Base-by-base conservation (phyloP, 768 basidiomycete species). In the Scleroderma bovista region DNA sequence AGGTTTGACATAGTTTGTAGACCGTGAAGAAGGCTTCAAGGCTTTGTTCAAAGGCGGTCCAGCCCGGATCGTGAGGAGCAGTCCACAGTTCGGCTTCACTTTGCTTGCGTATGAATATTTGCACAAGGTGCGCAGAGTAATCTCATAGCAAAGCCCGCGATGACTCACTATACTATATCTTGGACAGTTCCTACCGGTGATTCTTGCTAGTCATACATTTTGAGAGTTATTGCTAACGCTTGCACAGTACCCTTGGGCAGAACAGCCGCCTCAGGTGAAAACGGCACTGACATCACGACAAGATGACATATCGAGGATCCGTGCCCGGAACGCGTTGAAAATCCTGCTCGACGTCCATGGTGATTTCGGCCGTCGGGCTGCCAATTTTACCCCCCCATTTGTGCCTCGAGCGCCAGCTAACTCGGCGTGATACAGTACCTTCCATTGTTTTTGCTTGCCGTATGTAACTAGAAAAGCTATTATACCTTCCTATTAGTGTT, bases 81-180 rank as follows among this genome's bases (percentile, higher is more conserved):
- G 92, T 63, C 86, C 88, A 53, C 88, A 98, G 66, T 98, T 99
- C 65, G 94, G 92, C 45, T 96, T 94, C 62, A 94, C 92, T 13
- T 73, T 94, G 16, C 81, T 93, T 56, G 88, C 80, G 46, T 86
- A 86, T 63, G 85, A 86, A 62, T 81, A 84, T 60, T 71, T 86
- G 51, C 83, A 86, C 57, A 79, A 77, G 72, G 76, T 80, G 57
- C 66, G 72, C 50, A 16, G 11, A 69, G 57, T 59, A 19, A 13
- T 26, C 19, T 19, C n/a, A 44, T 31, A 46, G 22, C 6, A 39
- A 16, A 8, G 16, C n/a, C 32, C 15, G 34, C 6, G 23, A 17
- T 13, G 6, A n/a, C 23, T 45, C 31, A 47, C n/a, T 46, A 31
- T 53, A 37, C 32, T 29, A 32, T 46, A n/a, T 19, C 20, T 34